phyloP scores from a whole-genome alignment of 2,329 filamentous ascomycete species.

The Lachnellula arida region DNA sequence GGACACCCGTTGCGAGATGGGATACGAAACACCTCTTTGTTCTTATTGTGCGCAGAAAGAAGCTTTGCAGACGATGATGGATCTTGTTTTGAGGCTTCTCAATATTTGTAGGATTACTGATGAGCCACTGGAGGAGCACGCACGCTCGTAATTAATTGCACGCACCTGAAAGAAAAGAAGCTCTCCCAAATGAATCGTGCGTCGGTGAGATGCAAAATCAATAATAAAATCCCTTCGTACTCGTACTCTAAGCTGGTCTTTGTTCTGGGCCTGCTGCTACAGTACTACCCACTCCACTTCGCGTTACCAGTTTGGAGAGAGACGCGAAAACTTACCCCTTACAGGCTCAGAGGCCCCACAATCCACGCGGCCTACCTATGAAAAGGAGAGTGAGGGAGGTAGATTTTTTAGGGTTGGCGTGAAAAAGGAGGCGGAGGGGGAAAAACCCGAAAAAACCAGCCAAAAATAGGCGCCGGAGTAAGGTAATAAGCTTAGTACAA shows the following conservation, averaged over 20 bases:
- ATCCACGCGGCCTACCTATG: not conserved
- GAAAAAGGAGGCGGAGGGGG: not conserved
- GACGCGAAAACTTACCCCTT: not conserved
- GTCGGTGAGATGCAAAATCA: too few species aligned
- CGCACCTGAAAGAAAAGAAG: too few species aligned
- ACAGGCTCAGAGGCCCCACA: slow-evolving; percentile 1
- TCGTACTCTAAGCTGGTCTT: too few species aligned
- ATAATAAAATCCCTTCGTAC: too few species aligned
- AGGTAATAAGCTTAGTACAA: too few species aligned
- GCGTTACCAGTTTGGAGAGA: not conserved
- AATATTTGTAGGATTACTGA: slow-evolving; percentile 2
- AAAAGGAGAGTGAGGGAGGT: too few species aligned
- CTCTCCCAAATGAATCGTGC: too few species aligned
- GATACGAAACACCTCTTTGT: not conserved
- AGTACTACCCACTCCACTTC: too few species aligned
- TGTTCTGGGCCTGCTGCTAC: too few species aligned
- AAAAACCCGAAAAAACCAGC: not conserved
- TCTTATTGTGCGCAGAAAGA: not conserved
- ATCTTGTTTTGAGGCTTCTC: not conserved
- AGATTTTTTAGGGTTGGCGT: not conserved
- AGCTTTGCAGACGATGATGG: not conserved
- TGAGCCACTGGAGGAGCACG: not conserved
- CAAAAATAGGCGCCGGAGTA: not conserved
- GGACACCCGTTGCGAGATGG: not conserved
- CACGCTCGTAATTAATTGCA: not conserved